Evolutionary conservation across 352 stramenopile genomes (phyloP).

Genomic region (Globisporangium uncinulatum): DNA sequence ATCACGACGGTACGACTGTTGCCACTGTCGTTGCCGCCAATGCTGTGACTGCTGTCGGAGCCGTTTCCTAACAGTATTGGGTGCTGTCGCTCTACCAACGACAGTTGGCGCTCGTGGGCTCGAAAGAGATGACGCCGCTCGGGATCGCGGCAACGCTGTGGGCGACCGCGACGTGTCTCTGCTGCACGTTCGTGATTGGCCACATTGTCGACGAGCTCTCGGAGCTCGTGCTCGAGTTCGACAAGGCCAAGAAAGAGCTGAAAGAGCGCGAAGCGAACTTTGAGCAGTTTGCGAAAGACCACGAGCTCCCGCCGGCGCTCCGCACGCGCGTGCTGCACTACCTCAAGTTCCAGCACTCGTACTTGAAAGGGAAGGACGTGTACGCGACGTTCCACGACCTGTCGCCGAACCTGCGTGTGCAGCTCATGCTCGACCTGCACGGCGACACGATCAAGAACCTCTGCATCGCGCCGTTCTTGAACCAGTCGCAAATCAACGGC

Average conservation of each 20-base stretch:
- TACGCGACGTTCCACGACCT: slow-evolving; percentile 71
- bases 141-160: slow-evolving; percentile 58
- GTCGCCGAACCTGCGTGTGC: slow-evolving; percentile 53
- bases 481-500: slow-evolving; percentile 41
- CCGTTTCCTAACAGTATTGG: neutral
- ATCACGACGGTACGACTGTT: slow-evolving; percentile 45
- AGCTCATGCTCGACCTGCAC: slow-evolving; percentile 74
- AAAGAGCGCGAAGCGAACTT: slow-evolving; percentile 62
- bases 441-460: slow-evolving; percentile 43
- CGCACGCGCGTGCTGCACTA: slow-evolving; percentile 59
- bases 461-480: slow-evolving; percentile 51
- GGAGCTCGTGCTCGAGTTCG: slow-evolving; percentile 70
- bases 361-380: slow-evolving; percentile 64
- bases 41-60: no score
- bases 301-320: slow-evolving; percentile 48
- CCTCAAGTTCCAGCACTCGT: slow-evolving; percentile 63
- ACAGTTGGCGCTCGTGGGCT: slow-evolving; percentile 58
- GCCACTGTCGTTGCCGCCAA: no score
- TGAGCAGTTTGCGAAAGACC: slow-evolving; percentile 62
- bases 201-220: slow-evolving; percentile 76
- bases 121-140: slow-evolving; percentile 59
- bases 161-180: slow-evolving; percentile 57
- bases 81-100: slow-evolving; percentile 4
- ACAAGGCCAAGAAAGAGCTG: slow-evolving; percentile 67
- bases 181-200: slow-evolving; percentile 71